phyloP scores from a whole-genome alignment of 257 asterid genomes.

The Handroanthus guayacan region DNA sequence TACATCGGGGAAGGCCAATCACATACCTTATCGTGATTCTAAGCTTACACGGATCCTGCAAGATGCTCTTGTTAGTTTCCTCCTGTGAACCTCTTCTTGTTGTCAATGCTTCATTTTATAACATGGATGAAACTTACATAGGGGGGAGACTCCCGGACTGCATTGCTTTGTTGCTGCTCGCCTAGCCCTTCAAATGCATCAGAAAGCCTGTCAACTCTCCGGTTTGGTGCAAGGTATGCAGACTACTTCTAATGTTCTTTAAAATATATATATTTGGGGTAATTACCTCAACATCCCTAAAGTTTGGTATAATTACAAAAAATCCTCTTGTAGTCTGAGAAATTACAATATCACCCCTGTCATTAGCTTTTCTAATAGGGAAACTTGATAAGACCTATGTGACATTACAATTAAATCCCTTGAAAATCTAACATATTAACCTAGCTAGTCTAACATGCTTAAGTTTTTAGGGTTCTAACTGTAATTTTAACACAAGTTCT shows the following conservation, averaged over 20 bases:
- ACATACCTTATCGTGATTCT: slow-evolving; percentile 86
- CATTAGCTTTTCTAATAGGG: too few relatives aligned
- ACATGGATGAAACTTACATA: slow-evolving; percentile 45
- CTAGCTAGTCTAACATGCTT: too few relatives aligned
- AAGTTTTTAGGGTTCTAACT: too few relatives aligned
- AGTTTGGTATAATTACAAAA: too few relatives aligned
- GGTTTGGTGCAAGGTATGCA: slow-evolving; percentile 84
- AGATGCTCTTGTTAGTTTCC: slow-evolving; percentile 75
- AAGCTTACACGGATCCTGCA: slow-evolving; percentile 88
- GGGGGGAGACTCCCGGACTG: slow-evolving; percentile 85
- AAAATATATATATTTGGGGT: too few relatives aligned
- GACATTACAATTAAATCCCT: too few relatives aligned
- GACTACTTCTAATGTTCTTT: slow-evolving; percentile 3
- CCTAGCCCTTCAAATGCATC: slow-evolving; percentile 82
- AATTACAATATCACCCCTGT: too few relatives aligned
- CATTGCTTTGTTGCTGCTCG: slow-evolving; percentile 90
- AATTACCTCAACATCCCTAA: too few relatives aligned
- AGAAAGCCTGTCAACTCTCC: slow-evolving; percentile 84
- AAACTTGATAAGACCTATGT: too few relatives aligned
- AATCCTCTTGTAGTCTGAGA: too few relatives aligned
- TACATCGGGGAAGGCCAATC: slow-evolving; percentile 62
- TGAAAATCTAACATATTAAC: too few relatives aligned
- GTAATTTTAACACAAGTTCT: too few relatives aligned
- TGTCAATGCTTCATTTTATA: slow-evolving; percentile 20
- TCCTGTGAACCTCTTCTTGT: slow-evolving; percentile 29